Evolutionary conservation across 805 yeast species (phyloP), one percentile per base, ranked within the genome.

Genomic region (Yamadazyma akitaensis): DNA sequence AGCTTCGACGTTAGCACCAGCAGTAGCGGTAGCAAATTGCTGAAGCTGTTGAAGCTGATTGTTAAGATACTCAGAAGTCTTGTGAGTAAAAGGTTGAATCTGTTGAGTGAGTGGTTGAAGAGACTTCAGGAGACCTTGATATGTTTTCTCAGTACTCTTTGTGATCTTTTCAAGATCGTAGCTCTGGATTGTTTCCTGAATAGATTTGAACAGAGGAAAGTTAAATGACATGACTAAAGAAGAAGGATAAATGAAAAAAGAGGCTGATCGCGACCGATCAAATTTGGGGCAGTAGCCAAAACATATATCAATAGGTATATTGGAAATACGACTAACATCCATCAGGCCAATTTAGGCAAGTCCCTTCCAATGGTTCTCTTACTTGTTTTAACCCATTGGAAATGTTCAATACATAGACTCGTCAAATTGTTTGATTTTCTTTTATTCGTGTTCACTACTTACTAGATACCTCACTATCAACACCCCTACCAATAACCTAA

Each of bases 31-130:
- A 14, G 72, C 71, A 48, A 71, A 62, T 36, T 67, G 73, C 47
- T 70, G 75, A 17, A 71, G 70, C 54, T 71, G 76, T 38, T 86
- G 84, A 50, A 85, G 74, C 55, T 76, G 83, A 56, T 81, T 81
- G 55, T 83, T 81, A 18, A 84, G 68, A 42, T 80, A 72, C 56
- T 81, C 73, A 12, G 77, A 72, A 9, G 87, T 82, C 60, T 85
- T 74, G 58, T 78, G 70, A 35, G 85, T 72, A 51, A 80, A 72
- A 40, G 87, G 85, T 48, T 76, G 73, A 46, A 72, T 57, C 33
- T 38, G 41, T 25, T 38, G 41, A 26, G 41, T 38, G 14, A 38
- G 41, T 41, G 86, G 85, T 48, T 75, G 73, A 47, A 72, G 57
- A 9, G 72, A 61, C 48, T 68, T 68, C 48, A 63, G 69, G 57